phyloP scores from a whole-genome alignment of 2,329 filamentous ascomycete genomes.

The Hansfordia pulvinata region DNA sequence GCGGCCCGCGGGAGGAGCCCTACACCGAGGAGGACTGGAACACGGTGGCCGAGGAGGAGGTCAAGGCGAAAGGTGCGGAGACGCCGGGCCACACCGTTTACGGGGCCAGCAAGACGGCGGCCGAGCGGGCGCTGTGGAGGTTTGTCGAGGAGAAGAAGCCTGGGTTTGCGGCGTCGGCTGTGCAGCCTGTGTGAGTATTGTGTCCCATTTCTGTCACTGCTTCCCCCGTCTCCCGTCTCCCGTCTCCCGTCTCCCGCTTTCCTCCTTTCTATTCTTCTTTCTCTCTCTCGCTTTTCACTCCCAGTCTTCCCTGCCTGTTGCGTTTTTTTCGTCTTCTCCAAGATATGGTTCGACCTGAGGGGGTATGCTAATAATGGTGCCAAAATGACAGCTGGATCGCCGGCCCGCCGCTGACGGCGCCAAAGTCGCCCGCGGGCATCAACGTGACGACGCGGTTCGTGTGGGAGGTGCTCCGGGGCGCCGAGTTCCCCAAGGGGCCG shows the following conservation, averaged over 20 bases:
- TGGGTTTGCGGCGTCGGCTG: slow-evolving; percentile 10
- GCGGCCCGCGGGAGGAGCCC: slow-evolving; percentile 9
- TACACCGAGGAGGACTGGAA: slow-evolving; percentile 15
- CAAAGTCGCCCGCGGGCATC: slow-evolving; percentile 9
- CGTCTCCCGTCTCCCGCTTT: too few species aligned
- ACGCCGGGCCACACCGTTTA: slow-evolving; percentile 12
- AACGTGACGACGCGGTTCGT: slow-evolving; percentile 9
- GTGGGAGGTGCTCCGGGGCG: slow-evolving; percentile 9
- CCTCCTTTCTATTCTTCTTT: too few species aligned
- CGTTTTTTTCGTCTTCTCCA: too few species aligned
- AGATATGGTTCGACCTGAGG: slow-evolving; percentile 8
- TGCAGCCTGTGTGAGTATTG: background rate
- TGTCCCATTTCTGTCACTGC: background rate
- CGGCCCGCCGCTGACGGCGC: slow-evolving; percentile 12
- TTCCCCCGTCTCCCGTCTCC: too few species aligned
- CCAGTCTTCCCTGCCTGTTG: too few species aligned
- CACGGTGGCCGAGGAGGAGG: slow-evolving; percentile 7
- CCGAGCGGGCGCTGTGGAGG: slow-evolving; percentile 13
- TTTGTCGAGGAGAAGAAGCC: slow-evolving; percentile 11
- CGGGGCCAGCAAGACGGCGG: slow-evolving; percentile 12
- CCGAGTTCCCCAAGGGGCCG: slow-evolving; percentile 9
- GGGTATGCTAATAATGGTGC: slow-evolving; percentile 1
- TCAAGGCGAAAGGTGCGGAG: slow-evolving; percentile 6
- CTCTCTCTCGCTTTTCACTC: too few species aligned
- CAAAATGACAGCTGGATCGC: slow-evolving; percentile 10